Percentiles rank a stretch among this genome's conserved stretches.
phyloP scores from a whole-genome alignment of 495 filamentous ascomycete genomes.

The Aspergillus haitiensis region DNA sequence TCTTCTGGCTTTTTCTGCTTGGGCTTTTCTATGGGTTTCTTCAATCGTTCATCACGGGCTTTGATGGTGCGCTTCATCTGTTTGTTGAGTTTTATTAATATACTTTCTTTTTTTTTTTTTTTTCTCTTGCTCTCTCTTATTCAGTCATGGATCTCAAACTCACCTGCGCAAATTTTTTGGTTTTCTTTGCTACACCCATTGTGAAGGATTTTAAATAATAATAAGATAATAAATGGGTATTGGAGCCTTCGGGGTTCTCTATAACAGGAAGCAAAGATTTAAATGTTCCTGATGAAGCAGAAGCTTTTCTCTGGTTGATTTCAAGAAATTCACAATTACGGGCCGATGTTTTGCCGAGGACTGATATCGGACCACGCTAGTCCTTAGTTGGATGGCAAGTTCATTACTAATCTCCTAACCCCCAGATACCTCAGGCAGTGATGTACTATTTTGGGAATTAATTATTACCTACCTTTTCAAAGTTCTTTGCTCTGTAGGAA shows the following conservation, averaged over 20 bases:
- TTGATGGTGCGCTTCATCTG: slow-evolving; percentile 64
- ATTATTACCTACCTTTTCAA: too few relatives aligned
- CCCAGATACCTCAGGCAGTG: too few relatives aligned
- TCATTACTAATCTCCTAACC: too few relatives aligned
- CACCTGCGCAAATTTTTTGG: slow-evolving; percentile 60
- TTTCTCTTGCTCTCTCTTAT: too few relatives aligned
- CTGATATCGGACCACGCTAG: too few relatives aligned
- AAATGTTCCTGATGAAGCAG: neutral
- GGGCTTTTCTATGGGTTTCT: slow-evolving; percentile 35
- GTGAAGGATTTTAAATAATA: slow-evolving; percentile 15
- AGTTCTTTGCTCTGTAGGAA: too few relatives aligned
- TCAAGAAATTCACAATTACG: neutral
- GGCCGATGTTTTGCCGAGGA: slow-evolving; percentile 3
- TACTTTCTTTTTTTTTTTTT: neutral
- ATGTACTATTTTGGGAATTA: too few relatives aligned
- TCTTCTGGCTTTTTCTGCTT: slow-evolving; percentile 51
- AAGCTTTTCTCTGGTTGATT: neutral
- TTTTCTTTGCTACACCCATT: slow-evolving; percentile 66
- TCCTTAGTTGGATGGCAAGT: too few relatives aligned
- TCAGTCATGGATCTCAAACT: neutral
- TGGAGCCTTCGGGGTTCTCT: too few relatives aligned
- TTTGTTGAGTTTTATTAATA: slow-evolving; percentile 5
- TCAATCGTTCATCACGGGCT: slow-evolving; percentile 60
- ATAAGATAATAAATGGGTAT: neutral
- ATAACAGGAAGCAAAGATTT: too few relatives aligned